These are phyloP conservation scores for Ophiosphaerella herpotricha DNA, from an alignment of 2,329 filamentous ascomycete genomes.

Conservation along the genomic window DNA sequence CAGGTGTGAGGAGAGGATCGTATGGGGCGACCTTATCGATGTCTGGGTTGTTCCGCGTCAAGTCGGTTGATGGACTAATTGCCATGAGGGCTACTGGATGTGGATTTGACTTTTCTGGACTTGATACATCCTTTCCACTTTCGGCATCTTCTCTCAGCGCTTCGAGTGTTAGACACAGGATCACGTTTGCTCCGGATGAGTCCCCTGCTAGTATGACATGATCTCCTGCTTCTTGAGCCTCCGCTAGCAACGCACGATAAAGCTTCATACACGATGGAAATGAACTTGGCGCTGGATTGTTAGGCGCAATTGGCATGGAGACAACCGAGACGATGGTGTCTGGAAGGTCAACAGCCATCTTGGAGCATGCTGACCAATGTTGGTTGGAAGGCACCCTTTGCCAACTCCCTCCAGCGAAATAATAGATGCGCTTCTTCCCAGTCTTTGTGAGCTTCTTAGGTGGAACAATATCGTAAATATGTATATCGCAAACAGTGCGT, in stretches of 20 bases:
- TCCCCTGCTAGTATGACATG: slow-evolving; percentile 59
- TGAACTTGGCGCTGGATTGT: slow-evolving; percentile 54
- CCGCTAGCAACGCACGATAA: slow-evolving; percentile 49
- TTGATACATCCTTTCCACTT: slow-evolving; percentile 2
- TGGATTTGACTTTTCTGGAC: slow-evolving; percentile 5
- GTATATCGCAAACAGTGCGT: slow-evolving; percentile 49
- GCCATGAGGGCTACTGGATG: slow-evolving; percentile 49
- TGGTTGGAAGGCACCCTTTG: slow-evolving; percentile 55
- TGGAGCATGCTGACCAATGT: slow-evolving; percentile 59
- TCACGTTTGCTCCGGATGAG: slow-evolving; percentile 61
- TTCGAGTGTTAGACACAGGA: slow-evolving; percentile 49
- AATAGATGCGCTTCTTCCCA: slow-evolving; percentile 52
- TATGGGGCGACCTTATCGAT: slow-evolving; percentile 47
- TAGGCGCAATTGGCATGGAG: slow-evolving; percentile 60
- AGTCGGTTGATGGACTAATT: slow-evolving; percentile 57
- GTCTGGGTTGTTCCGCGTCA: slow-evolving; percentile 53
- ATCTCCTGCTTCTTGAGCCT: slow-evolving; percentile 48
- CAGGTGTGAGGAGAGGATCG: slow-evolving; percentile 54
- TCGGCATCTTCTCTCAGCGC: slow-evolving; percentile 41
- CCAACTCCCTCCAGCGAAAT: slow-evolving; percentile 63
- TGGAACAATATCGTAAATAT: slow-evolving; percentile 52
- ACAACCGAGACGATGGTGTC: slow-evolving; percentile 54
- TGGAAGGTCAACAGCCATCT: slow-evolving; percentile 51
- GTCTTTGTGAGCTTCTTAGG: slow-evolving; percentile 10
- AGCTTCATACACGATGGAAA: slow-evolving; percentile 55